Evolutionary conservation across 352 stramenopile species (phyloP), one percentile per base, ranked within the genome.

Genomic region (Pythium scleroteichum): DNA sequence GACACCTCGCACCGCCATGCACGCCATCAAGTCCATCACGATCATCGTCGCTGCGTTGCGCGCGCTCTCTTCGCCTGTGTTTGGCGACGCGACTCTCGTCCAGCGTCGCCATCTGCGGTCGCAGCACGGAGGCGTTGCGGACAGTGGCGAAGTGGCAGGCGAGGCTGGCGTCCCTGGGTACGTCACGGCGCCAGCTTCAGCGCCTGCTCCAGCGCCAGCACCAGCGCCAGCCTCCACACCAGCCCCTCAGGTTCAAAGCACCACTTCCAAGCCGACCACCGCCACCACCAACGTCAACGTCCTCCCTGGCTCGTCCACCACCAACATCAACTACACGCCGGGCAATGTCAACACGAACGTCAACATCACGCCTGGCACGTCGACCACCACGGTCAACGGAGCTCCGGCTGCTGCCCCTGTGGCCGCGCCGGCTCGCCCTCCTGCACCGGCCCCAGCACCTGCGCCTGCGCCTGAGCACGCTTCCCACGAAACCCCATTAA

Each of bases 361-460:
- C 26, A 59, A 32, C 27, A 44, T 58, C 23, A 58, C 51, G 23
- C 51, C 51, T 27, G 51, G 51, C 1, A 50, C 52, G 19, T 59
- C 52, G 6, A 23, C 52, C 1, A 59, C 52, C 6, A 38, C 35
- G 9, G 52, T 59, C 16, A 40, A 47, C 16, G 39, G 27, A 23
- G 42, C 5, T n/a, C n/a, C n/a, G n/a, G n/a, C n/a, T 5, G 10
- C 5, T 35, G 29, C 5, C 5, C 29, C 29, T 5, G 10, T 35
- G 29, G 5, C 29, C 5, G 29, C 29, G 29, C 10, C 29, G 29
- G 29, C 29, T 35, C 29, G 5, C 5, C 5, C 38, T 20, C 13
- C 38, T n/a, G 38, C 13, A 6, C 17, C 7, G 17, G 38, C 38
- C 16, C 42, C 42, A 27, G 42, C 19, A 13, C 42, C n/a, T 4